A percentile compares a stretch with the other conserved stretches of the same genome.
Conservation (phyloP, 257 asterid species). For the Haberlea rhodopensis region DNA sequence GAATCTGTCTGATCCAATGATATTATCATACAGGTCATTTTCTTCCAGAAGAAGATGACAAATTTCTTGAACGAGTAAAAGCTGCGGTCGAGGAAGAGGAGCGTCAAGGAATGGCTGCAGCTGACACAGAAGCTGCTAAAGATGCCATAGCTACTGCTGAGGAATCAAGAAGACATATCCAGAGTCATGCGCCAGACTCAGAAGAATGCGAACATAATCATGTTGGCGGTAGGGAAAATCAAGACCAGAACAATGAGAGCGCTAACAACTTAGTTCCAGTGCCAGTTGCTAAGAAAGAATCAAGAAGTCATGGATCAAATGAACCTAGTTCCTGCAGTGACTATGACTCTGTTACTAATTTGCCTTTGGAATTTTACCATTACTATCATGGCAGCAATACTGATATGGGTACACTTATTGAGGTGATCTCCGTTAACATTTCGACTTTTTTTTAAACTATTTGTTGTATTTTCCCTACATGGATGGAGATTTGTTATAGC, state of each 20-base stretch:
- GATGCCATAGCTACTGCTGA: too few species aligned
- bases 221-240: conserved; percentile 25
- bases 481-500: conserved; percentile 7
- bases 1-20: conserved; percentile 21
- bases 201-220: conserved; percentile 30
- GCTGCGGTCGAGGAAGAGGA: too few species aligned
- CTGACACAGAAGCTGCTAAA: too few species aligned
- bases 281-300: conserved; percentile 39
- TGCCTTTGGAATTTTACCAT: conserved; percentile 95
- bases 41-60: too few species aligned
- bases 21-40: too few species aligned
- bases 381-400: conserved; percentile 90
- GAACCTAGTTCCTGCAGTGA: conserved; percentile 42
- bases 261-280: conserved; percentile 27
- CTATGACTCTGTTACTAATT: conserved; percentile 54
- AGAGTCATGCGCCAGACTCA: conserved; percentile 29
- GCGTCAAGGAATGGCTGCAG: too few species aligned
- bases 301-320: conserved; percentile 29
- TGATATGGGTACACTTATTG: conserved; percentile 95
- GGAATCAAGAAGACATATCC: too few species aligned
- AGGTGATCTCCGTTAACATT: conserved; percentile 43
- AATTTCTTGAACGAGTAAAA: too few species aligned
- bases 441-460: conserved; percentile 14
- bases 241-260: conserved; percentile 33
- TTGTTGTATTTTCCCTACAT: conserved; percentile 12